These are phyloP conservation scores for Trichoderma harzianum DNA, from an alignment of 2,329 filamentous ascomycete species.

Conservation along the genomic window DNA sequence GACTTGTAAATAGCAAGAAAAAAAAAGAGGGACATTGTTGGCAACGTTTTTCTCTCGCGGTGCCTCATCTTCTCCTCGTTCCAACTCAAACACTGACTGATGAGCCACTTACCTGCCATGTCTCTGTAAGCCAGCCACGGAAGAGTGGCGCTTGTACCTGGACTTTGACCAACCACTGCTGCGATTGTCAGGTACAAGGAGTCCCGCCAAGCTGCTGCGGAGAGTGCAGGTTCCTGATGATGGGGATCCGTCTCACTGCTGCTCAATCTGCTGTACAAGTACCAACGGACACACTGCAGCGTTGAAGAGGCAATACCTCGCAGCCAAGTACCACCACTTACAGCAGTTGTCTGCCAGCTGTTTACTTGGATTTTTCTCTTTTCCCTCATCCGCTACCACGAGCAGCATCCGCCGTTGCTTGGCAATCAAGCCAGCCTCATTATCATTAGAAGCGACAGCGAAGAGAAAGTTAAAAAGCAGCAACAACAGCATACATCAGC, in stretches of 20 bases:
- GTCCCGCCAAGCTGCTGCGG: not conserved
- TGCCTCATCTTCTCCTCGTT: not conserved
- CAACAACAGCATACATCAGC: not conserved
- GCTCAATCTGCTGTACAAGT: not conserved
- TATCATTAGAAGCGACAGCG: not conserved
- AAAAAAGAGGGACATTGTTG: not conserved
- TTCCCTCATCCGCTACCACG: not conserved
- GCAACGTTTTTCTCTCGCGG: not conserved
- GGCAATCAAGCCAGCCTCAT: not conserved
- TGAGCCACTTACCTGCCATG: not conserved
- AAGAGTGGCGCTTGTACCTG: not conserved
- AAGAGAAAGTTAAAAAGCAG: not conserved
- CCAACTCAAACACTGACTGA: not conserved
- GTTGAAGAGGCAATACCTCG: not conserved
- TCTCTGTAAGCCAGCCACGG: not conserved
- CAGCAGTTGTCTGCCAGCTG: not conserved
- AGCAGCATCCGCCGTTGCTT: not conserved
- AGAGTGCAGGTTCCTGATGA: not conserved
- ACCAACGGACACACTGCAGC: not conserved
- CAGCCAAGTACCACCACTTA: not conserved
- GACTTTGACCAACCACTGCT: not conserved
- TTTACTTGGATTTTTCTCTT: not conserved
- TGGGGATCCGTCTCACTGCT: conserved; percentile 12
- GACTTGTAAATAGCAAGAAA: not conserved
- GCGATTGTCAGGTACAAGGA: not conserved